These are phyloP conservation scores for Aspergillus heteromorphus DNA, from an alignment of 495 filamentous ascomycete species.

Conservation along the genomic window DNA sequence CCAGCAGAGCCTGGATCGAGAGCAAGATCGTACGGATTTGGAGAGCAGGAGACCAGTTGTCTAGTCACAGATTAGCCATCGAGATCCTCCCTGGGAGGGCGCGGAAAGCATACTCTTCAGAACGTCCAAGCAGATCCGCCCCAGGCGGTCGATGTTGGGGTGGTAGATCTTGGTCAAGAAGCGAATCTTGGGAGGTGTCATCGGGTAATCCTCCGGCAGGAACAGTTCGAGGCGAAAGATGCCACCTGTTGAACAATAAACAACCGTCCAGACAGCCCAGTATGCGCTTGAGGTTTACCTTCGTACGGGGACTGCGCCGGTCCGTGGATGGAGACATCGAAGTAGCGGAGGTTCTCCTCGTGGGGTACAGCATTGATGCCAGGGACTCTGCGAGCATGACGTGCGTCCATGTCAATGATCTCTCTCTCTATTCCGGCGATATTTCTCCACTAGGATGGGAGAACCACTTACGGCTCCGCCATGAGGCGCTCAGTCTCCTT, in stretches of 20 bases:
- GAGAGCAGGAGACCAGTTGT: conserved; percentile 97
- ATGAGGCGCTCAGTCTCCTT: conserved; percentile 98
- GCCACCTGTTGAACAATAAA: conserved; percentile 56
- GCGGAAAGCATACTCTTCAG: conserved; percentile 70
- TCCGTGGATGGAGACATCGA: conserved; percentile 96
- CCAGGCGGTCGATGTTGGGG: conserved; percentile 96
- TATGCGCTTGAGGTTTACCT: conserved; percentile 41
- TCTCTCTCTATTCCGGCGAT: background rate
- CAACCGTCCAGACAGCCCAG: background rate
- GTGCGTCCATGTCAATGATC: conserved; percentile 9
- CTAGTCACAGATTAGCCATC: conserved; percentile 39
- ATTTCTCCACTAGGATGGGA: background rate
- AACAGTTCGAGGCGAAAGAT: conserved; percentile 98
- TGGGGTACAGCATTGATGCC: conserved; percentile 97
- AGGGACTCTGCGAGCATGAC: conserved; percentile 59
- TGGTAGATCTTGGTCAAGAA: conserved; percentile 99
- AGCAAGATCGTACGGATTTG: conserved; percentile 97
- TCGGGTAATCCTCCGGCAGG: conserved; percentile 98
- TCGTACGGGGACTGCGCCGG: conserved; percentile 91
- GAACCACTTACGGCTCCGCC: conserved; percentile 77
- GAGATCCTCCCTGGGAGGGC: background rate
- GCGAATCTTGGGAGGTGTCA: conserved; percentile 97
- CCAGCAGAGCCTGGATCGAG: conserved; percentile 93
- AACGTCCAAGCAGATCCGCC: conserved; percentile 95
- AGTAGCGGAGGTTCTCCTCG: conserved; percentile 96